A percentile compares a stretch with the other conserved stretches of the same genome.
Conservation (phyloP, 2,329 filamentous ascomycete genomes). For the Biscogniauxia marginata region DNA sequence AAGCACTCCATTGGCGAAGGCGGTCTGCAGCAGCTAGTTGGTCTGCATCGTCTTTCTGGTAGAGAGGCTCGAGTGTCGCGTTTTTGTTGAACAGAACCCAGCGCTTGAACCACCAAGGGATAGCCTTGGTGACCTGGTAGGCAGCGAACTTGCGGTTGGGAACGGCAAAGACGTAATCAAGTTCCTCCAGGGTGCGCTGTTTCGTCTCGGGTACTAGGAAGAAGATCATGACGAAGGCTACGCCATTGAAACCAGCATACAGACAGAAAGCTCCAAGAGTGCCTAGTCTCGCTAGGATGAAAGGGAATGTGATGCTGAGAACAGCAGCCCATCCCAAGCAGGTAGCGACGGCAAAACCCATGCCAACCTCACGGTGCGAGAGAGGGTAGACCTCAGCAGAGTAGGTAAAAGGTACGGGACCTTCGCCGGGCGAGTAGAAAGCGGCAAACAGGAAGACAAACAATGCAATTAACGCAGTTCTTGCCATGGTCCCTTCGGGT, state of each 20-base stretch:
- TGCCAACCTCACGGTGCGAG: slow-evolving; percentile 69
- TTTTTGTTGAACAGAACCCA: slow-evolving; percentile 31
- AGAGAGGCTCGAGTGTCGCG: slow-evolving; percentile 31
- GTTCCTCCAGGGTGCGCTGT: slow-evolving; percentile 49
- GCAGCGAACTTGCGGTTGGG: slow-evolving; percentile 39
- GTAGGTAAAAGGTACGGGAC: slow-evolving; percentile 67
- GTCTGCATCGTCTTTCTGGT: slow-evolving; percentile 26
- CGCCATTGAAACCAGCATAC: slow-evolving; percentile 47
- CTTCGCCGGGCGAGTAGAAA: slow-evolving; percentile 65
- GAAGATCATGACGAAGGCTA: slow-evolving; percentile 48
- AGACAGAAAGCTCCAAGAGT: slow-evolving; percentile 47
- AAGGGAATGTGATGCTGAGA: slow-evolving; percentile 62
- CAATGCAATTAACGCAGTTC: slow-evolving; percentile 50
- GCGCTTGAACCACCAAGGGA: slow-evolving; percentile 40
- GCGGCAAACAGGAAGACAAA: slow-evolving; percentile 61
- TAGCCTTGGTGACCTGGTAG: slow-evolving; percentile 39
- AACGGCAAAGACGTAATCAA: slow-evolving; percentile 48
- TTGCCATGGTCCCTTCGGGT: slow-evolving; percentile 17
- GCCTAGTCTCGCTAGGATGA: slow-evolving; percentile 47
- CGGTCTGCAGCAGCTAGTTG: not conserved
- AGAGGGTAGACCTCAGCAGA: slow-evolving; percentile 69
- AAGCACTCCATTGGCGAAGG: not conserved
- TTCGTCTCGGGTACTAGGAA: slow-evolving; percentile 51
- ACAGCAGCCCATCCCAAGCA: slow-evolving; percentile 61
- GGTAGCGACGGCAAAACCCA: slow-evolving; percentile 67